Conservation (phyloP, 2,329 filamentous ascomycete species). For the Cladosporium sp. region DNA sequence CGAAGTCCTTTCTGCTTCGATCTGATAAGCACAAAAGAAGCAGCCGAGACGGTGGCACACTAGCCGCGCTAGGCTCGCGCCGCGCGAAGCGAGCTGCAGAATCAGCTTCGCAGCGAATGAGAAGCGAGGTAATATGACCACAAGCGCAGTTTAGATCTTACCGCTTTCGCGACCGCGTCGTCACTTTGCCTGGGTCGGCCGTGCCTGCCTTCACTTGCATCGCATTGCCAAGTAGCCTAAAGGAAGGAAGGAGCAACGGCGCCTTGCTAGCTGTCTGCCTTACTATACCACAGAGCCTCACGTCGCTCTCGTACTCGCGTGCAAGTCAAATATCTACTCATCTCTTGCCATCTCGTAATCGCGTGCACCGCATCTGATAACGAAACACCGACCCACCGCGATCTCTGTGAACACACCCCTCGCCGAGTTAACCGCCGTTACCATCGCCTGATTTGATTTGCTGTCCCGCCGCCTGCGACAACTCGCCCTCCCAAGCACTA, state of each 20-base stretch:
- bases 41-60: neutral
- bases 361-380: neutral
- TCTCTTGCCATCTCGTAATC: neutral
- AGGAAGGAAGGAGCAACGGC: neutral
- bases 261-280: too few species aligned
- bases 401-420: constrained; percentile 3
- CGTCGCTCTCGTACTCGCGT: neutral
- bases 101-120: neutral
- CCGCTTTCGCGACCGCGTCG: constrained; percentile 7
- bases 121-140: constrained; percentile 7
- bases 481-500: neutral
- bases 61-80: neutral
- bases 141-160: neutral
- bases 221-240: neutral
- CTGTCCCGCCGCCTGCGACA: neutral
- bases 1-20: neutral
- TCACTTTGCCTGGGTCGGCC: neutral
- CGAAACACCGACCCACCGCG: neutral
- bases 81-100: neutral
- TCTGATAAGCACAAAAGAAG: neutral
- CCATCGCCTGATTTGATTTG: neutral
- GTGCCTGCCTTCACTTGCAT: constrained; percentile 2
- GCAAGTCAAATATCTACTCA: neutral
- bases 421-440: constrained; percentile 1
- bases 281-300: neutral